Percentiles rank a stretch among this genome's conserved stretches.
phyloP scores from a whole-genome alignment of 768 basidiomycete genomes.

The Tylopilus sp. region DNA sequence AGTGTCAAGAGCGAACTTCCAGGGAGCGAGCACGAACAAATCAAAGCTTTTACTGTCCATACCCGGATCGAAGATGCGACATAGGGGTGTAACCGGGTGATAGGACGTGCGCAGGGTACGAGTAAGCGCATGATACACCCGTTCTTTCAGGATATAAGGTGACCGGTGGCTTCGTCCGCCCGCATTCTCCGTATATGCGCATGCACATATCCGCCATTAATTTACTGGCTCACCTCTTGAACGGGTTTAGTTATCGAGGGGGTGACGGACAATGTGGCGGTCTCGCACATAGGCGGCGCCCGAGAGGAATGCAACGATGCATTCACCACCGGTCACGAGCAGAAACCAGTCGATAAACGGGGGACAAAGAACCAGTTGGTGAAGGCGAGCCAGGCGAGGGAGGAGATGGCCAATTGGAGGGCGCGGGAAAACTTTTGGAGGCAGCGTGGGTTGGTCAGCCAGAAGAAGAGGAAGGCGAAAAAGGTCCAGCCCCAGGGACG shows the following conservation, averaged over 20 bases:
- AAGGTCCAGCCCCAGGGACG: slow-evolving; percentile 90
- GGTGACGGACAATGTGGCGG: slow-evolving; percentile 22
- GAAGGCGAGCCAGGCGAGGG: slow-evolving; percentile 68
- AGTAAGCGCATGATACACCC: slow-evolving; percentile 18
- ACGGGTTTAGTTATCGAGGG: slow-evolving; percentile 19
- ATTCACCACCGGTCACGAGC: slow-evolving; percentile 69
- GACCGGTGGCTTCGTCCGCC: slow-evolving; percentile 49
- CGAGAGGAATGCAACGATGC: slow-evolving; percentile 59
- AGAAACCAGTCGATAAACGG: slow-evolving; percentile 65
- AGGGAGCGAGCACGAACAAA: slow-evolving; percentile 24
- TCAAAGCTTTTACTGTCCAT: slow-evolving; percentile 28
- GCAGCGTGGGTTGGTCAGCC: slow-evolving; percentile 51
- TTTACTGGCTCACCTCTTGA: too few species aligned
- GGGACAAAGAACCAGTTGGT: slow-evolving; percentile 90
- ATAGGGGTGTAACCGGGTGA: slow-evolving; percentile 18
- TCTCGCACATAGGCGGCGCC: slow-evolving; percentile 44
- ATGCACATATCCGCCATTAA: too few species aligned
- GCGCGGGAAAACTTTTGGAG: slow-evolving; percentile 42
- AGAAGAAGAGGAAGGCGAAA: slow-evolving; percentile 55
- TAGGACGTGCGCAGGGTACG: slow-evolving; percentile 23
- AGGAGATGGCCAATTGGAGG: slow-evolving; percentile 54
- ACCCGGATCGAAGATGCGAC: slow-evolving; percentile 25
- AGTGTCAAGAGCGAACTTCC: slow-evolving; percentile 27
- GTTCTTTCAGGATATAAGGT: slow-evolving; percentile 53
- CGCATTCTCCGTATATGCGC: too few species aligned